Base-by-base conservation (phyloP, 805 yeast species). In the Spathaspora arborariae region DNA sequence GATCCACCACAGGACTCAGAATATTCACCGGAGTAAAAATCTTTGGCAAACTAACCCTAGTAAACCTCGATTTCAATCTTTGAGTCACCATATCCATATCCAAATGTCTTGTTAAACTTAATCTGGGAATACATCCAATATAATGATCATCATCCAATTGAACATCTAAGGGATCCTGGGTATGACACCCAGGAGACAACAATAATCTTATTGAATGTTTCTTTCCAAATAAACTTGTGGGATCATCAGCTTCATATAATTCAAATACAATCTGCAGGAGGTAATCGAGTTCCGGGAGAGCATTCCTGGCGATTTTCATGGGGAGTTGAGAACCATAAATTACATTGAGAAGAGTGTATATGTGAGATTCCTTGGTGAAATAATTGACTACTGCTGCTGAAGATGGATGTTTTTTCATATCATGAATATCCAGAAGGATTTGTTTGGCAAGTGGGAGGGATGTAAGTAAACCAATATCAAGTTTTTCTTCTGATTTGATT, bases 171-270 rank as follows among this genome's bases (percentile, higher is more conserved):
- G 99, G 99, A 65, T 92, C 96, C 59, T 90, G 96, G 0, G 98
- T 91, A 67, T 94, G 97, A 66, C 99, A 94, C 18, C 99, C 99
- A 1, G 99, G 98, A 4, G 97, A 87, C 56, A 94, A 75, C n/a
- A 92, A 85, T 50, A 94, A 76, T 58, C 98, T 78, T 46, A 94
- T 85, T 4, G 97, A 85, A 63, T 92, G 96, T 58, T 87, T 85
- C 65, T 88, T 88, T 45, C 81, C 82, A 7, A 85, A 84, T 8
- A 78, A 73, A 33, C 77, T 71, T 11, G 54, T 58, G 30, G 79
- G 76, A 53, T 87, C 94, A 24, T 81, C 82, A 37, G 82, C 78
- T 64, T 94, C 98, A 64, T 90, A 94, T 21, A 94, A 69, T 64
- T 94, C 99, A 68, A 94, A 94, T 8, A 84, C 86, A 55, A 94